Percentiles rank a stretch among this genome's conserved stretches.
Evolutionary conservation across 2,329 filamentous ascomycete genomes (phyloP).

Genomic region (Ophiostoma sp.): DNA sequence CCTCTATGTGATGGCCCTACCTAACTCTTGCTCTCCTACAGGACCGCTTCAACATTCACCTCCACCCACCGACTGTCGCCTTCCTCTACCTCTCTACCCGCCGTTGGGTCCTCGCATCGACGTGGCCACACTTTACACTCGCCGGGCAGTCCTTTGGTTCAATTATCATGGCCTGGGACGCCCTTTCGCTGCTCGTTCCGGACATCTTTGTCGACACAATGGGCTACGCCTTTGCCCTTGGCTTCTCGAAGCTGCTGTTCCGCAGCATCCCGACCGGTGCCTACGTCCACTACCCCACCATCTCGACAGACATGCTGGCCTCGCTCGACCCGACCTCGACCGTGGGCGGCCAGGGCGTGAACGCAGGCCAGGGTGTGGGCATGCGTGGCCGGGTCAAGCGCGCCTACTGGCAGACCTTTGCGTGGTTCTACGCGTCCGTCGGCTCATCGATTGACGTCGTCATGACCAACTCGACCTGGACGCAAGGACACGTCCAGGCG

Average conservation of each 20-base stretch:
- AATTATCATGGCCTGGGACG: constrained; percentile 83
- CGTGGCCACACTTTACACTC: constrained; percentile 89
- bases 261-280: constrained; percentile 78
- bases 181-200: constrained; percentile 85
- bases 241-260: constrained; percentile 80
- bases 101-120: constrained; percentile 79
- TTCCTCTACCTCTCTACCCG: constrained; percentile 91
- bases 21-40: constrained; percentile 37
- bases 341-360: constrained; percentile 68
- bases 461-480: constrained; percentile 98
- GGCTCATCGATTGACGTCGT: constrained; percentile 86
- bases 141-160: constrained; percentile 93
- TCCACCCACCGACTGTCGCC: constrained; percentile 77
- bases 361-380: constrained; percentile 79
- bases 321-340: constrained; percentile 67
- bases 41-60: constrained; percentile 87
- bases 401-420: constrained; percentile 85
- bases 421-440: constrained; percentile 75
- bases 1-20: not conserved
- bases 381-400: constrained; percentile 70
- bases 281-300: constrained; percentile 97
- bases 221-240: constrained; percentile 92
- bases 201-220: constrained; percentile 97
- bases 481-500: constrained; percentile 74
- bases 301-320: constrained; percentile 94